Evolutionary conservation across 2,329 filamentous ascomycete species (phyloP), one percentile per base, ranked within the genome.

Genomic region (Colletotrichum sp.): DNA sequence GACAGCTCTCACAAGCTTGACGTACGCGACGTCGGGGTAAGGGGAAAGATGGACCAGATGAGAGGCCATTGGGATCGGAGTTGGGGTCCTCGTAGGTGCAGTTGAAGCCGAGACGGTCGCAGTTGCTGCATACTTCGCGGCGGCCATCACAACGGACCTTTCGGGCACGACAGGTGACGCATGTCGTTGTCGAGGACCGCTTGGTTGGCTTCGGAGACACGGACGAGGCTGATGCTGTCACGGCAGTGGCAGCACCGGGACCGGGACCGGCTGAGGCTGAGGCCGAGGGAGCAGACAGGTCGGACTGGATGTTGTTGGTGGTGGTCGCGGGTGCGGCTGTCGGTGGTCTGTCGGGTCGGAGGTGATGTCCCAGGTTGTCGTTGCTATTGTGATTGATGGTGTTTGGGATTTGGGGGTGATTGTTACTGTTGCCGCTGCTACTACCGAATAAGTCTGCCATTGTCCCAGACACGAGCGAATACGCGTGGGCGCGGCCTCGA

Each of bases 131-230:
- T 75, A 89, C 83, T 66, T 88, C 85, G 55, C 88, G 88, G 15
- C 87, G 85, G 44, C 90, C 89, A 79, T 91, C 89, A 83, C 90
- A 92, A 64, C 90, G 89, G 24, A 92, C 90, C 82, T 92, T 92
- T 80, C 90, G 88, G 65, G 88, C 86, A 26, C 89, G 88, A 77
- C 89, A 91, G 13, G 89, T 90, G 77, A 87, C 85, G 80, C 89
- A 91, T n/a, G 89, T 91, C 44, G 86, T 91, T 39, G 86, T 82
- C 21, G 86, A 86, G 55, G 85, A 85, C 72, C 87, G 86, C 77
- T 87, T 87, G 28, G 83, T 65, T 59, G 78, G 75, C 69, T 76
- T 76, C 28, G 75, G 75, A 59, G 74, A 76, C 57, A 76, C 74
- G 74, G 74, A 74, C 74, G 64, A 76, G 59, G 71, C 66, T 76